Percentiles rank a stretch among this genome's conserved stretches.
Evolutionary conservation across 371 early-diverging fungal genomes (phyloP).

Genomic region (Lichtheimia ramosa): DNA sequence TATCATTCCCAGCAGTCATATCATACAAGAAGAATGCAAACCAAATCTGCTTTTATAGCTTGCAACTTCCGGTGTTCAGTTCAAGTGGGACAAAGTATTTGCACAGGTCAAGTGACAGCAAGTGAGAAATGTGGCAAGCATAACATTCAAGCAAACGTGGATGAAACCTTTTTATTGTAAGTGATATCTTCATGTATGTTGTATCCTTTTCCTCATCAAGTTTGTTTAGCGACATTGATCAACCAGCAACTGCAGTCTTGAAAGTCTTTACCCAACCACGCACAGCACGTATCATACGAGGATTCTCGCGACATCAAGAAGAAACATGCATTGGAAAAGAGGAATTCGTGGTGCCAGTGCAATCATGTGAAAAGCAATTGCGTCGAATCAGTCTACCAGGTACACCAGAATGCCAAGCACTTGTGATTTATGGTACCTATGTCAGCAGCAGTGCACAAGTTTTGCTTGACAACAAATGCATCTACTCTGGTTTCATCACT

Average conservation of each 20-base stretch:
- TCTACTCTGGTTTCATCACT: constrained; percentile 40
- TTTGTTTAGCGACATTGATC: constrained; percentile 31
- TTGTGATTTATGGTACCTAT: constrained; percentile 37
- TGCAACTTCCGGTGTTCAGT: constrained; percentile 30
- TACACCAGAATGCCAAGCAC: constrained; percentile 26
- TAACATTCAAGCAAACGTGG: constrained; percentile 35
- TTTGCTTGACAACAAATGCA: constrained; percentile 24
- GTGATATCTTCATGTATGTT: neutral
- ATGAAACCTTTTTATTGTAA: constrained; percentile 46
- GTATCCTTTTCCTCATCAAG: neutral
- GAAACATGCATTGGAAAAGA: constrained; percentile 29
- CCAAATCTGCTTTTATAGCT: constrained; percentile 19
- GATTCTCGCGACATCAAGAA: neutral
- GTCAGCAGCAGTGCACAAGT: constrained; percentile 32
- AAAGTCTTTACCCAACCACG: constrained; percentile 33
- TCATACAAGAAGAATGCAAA: neutral
- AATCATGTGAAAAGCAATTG: constrained; percentile 32
- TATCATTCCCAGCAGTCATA: neutral
- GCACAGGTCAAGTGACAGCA: constrained; percentile 20
- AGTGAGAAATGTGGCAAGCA: constrained; percentile 43
- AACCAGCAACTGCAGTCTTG: constrained; percentile 17
- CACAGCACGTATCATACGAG: constrained; percentile 4
- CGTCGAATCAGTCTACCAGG: constrained; percentile 27
- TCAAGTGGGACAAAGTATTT: constrained; percentile 29
- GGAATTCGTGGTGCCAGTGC: constrained; percentile 24